phyloP scores from a whole-genome alignment of 164 flowering plant genomes.

The Piper betle region DNA sequence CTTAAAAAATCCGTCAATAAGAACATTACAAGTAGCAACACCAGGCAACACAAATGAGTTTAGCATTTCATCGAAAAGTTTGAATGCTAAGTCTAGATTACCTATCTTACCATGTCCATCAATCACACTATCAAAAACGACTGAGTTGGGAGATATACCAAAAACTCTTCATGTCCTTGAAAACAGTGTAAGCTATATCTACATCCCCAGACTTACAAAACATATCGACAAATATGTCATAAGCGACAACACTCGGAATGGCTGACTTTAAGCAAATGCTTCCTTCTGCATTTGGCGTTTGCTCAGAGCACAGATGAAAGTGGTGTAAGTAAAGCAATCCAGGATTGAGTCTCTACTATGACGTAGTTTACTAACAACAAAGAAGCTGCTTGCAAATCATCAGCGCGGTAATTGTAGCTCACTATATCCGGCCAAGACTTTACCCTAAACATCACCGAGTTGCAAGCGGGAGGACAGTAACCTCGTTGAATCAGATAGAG shows the following conservation, averaged over 20 bases:
- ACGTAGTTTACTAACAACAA: conserved; percentile 14
- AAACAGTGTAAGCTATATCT: conserved; percentile 11
- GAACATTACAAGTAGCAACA: conserved; percentile 19
- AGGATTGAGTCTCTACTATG: conserved; percentile 8
- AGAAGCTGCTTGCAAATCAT: conserved; percentile 22
- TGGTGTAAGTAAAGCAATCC: conserved; percentile 23
- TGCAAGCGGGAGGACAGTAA: conserved; percentile 25
- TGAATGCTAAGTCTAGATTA: conserved; percentile 21
- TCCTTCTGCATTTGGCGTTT: conserved; percentile 18
- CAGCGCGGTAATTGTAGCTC: conserved; percentile 23
- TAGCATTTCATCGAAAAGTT: conserved; percentile 19
- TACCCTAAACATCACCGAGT: conserved; percentile 18
- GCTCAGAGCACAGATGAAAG: conserved; percentile 25
- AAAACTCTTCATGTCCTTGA: conserved; percentile 13
- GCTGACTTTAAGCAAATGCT: conserved; percentile 20
- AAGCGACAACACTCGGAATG: conserved; percentile 24
- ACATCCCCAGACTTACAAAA: conserved; percentile 21
- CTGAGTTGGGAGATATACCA: conserved; percentile 22
- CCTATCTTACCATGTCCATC: conserved; percentile 30
- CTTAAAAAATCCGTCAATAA: conserved; percentile 28
- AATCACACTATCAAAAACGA: conserved; percentile 27
- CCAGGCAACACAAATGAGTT: conserved; percentile 10
- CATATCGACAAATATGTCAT: conserved; percentile 20
- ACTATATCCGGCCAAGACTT: conserved; percentile 20
- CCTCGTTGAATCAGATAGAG: conserved; percentile 20